Base-by-base conservation (phyloP, 768 basidiomycete species). In the Lentinula edodes region DNA sequence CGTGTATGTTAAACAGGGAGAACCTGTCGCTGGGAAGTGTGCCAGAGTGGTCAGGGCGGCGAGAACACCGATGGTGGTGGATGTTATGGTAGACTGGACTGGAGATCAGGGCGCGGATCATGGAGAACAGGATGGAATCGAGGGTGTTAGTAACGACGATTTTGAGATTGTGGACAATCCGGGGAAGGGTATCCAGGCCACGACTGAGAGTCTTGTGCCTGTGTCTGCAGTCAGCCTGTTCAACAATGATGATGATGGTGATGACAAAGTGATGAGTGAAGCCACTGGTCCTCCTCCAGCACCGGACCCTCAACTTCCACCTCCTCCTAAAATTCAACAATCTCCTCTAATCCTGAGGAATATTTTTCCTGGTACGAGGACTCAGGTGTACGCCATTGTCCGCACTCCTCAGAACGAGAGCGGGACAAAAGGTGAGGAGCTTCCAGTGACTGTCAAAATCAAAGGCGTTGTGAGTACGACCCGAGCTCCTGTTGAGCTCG, bases 251-350 rank as follows among this genome's bases (percentile, higher is more conserved):
- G 16, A 48, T 20, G 43, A 45, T 15, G 23, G 23, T 23, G 43
- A 45, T 16, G 16, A 46, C 8, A 6, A 46, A 16, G 13, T 13
- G 9, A 39, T 39, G 38, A 39, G 9, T 13, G 38, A 39, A 39
- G 38, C 38, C 13, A 28, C 39, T 35, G 61, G 61, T 52, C 60
- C 60, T 61, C 52, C 60, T 28, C 36, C 32, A 18, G 38, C 28
- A 60, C 39, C 48, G n/a, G 32, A 18, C 12, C n/a, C 32, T 39
- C 12, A 7, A 35, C 60, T 39, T 52, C 35, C 51, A 8, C 55
- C 61, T 42, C 61, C 55, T 28, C 45, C 54, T 4, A 36, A 13
- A 53, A 56, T 61, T 23, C 61, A 62, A 50, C 61, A 59, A 58
- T 56, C 61, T 36, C 61, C 61, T 16, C 43, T 36, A 4, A 16